Evolutionary conservation across 345 rosid species (phyloP).

Genomic region (Mallotus nudiflorus): DNA sequence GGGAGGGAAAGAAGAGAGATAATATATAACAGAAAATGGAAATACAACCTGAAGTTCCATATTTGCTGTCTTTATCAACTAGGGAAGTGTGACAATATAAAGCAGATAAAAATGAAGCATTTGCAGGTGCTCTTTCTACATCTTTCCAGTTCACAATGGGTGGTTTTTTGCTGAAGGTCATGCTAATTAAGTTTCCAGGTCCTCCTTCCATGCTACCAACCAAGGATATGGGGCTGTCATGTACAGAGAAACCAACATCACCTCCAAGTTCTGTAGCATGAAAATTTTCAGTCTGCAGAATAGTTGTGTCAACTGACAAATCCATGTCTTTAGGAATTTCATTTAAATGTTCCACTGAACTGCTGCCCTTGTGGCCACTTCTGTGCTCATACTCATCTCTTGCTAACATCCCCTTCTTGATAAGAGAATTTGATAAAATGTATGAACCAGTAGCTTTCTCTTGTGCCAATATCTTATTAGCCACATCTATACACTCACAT

Average conservation of each 20-base stretch:
- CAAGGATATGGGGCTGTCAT: slow-evolving; percentile 16
- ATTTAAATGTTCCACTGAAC: slow-evolving; percentile 19
- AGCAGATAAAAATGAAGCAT: slow-evolving; percentile 32
- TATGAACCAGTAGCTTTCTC: slow-evolving; percentile 23
- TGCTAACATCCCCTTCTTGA: slow-evolving; percentile 18
- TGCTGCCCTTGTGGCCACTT: slow-evolving; percentile 14
- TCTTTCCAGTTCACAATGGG: slow-evolving; percentile 40
- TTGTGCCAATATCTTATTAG: slow-evolving; percentile 32
- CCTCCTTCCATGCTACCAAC: slow-evolving; percentile 27
- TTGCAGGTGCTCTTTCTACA: slow-evolving; percentile 38
- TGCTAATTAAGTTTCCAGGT: slow-evolving; percentile 35
- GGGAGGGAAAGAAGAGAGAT: background rate
- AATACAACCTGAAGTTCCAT: slow-evolving; percentile 47
- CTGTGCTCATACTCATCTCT: slow-evolving; percentile 11
- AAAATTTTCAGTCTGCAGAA: slow-evolving; percentile 22
- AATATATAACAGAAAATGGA: background rate
- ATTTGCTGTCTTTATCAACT: slow-evolving; percentile 29
- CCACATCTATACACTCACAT: slow-evolving; percentile 23
- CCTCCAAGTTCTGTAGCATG: slow-evolving; percentile 30
- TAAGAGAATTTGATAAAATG: slow-evolving; percentile 24
- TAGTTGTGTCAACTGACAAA: slow-evolving; percentile 13
- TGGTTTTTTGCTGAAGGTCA: slow-evolving; percentile 55
- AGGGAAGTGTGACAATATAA: slow-evolving; percentile 19
- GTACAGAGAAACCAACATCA: slow-evolving; percentile 17
- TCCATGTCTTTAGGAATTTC: slow-evolving; percentile 24